Conservation (phyloP, 345 rosid species). For the Euclidium syriacum region DNA sequence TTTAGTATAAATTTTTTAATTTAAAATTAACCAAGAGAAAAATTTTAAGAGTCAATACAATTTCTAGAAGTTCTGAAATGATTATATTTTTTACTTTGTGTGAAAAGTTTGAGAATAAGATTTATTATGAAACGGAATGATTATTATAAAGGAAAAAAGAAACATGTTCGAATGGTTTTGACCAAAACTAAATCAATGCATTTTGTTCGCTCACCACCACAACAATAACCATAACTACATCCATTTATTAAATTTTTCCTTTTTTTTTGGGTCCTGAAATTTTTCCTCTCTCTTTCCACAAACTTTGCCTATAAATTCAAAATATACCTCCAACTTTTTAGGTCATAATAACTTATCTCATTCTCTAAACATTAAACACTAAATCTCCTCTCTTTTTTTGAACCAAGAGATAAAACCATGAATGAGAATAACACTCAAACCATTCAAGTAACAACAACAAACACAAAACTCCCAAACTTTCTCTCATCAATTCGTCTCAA, state of each 20-base stretch:
- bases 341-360: conserved; percentile 17
- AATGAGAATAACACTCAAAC: neutral
- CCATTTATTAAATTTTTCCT: conserved; percentile 3
- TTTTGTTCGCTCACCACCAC: conserved; percentile 25
- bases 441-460: conserved; percentile 24
- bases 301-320: conserved; percentile 24
- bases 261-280: too few species aligned
- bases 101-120: too few species aligned
- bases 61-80: too few species aligned
- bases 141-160: neutral
- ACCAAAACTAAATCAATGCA: conserved; percentile 11
- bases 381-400: neutral
- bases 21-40: too few species aligned
- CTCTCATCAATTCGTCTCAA: conserved; percentile 58
- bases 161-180: neutral
- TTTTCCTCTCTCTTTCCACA: conserved; percentile 1
- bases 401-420: too few species aligned
- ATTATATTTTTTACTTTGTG: too few species aligned
- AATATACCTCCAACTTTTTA: neutral
- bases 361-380: neutral
- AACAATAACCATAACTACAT: conserved; percentile 14
- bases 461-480: conserved; percentile 51
- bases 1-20: too few species aligned
- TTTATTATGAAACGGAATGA: too few species aligned
- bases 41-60: too few species aligned